phyloP scores from a whole-genome alignment of 169 alveolate species.

The Cystoisospora suis region DNA sequence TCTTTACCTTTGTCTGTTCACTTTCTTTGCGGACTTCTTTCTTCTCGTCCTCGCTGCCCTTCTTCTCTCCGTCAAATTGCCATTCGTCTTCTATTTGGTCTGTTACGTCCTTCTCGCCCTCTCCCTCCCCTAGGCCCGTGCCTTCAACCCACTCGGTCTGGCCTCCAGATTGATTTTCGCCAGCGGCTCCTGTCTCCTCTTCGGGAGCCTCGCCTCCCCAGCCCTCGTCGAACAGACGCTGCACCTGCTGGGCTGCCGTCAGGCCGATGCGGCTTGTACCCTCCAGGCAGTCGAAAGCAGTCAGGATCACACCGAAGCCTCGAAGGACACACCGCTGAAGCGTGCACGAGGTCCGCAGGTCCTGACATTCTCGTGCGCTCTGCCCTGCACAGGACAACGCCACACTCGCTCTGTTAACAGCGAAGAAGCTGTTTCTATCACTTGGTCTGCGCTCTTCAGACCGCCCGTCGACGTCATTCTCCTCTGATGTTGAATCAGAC shows the following conservation, averaged over 20 bases:
- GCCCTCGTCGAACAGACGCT: constrained; percentile 51
- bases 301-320: constrained; percentile 33
- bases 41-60: not conserved
- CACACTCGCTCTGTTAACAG: no score
- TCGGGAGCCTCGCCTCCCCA: constrained; percentile 34
- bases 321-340: not conserved
- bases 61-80: constrained; percentile 52
- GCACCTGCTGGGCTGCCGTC: constrained; percentile 42
- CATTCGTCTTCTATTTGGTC: constrained; percentile 54
- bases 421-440: not conserved
- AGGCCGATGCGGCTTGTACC: constrained; percentile 43
- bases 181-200: constrained; percentile 28
- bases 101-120: constrained; percentile 39
- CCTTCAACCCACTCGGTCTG: constrained; percentile 60
- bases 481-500: no score
- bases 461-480: not conserved
- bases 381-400: no score
- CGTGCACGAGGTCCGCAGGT: no score
- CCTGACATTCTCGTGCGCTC: no score
- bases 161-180: no score
- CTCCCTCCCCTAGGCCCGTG: constrained; percentile 64
- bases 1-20: no score
- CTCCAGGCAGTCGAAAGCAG: constrained; percentile 51
- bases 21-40: not conserved
- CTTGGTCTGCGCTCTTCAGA: not conserved